Evolutionary conservation across 352 stramenopile species (phyloP).

Genomic region (Pythium sukuiense): DNA sequence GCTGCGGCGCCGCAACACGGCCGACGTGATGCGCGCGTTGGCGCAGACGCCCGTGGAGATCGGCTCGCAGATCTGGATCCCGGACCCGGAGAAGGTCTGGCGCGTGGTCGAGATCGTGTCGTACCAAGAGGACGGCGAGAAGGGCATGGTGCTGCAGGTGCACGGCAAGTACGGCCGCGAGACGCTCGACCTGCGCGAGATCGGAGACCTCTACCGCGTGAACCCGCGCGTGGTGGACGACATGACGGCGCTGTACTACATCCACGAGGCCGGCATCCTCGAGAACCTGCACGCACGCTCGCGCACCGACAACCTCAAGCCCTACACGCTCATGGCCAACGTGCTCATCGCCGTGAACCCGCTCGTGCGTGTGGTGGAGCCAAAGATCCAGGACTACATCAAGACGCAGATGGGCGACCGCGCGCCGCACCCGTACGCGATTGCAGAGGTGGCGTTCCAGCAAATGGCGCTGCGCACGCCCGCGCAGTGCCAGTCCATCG

Average conservation of each 20-base stretch:
- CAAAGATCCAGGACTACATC: constrained; percentile 86
- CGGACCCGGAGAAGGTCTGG: constrained; percentile 81
- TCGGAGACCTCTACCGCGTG: constrained; percentile 84
- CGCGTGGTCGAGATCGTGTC: constrained; percentile 79
- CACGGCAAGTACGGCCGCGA: constrained; percentile 73
- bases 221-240: constrained; percentile 86
- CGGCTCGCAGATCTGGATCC: constrained; percentile 85
- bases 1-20: constrained; percentile 64
- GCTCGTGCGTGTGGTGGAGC: constrained; percentile 76
- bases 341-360: constrained; percentile 88
- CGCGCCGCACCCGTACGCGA: constrained; percentile 80
- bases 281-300: constrained; percentile 79
- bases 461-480: constrained; percentile 84
- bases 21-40: constrained; percentile 69
- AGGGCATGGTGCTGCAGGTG: constrained; percentile 71
- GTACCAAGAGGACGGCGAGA: constrained; percentile 51
- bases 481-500: constrained; percentile 84
- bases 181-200: constrained; percentile 74
- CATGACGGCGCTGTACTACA: constrained; percentile 89
- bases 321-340: constrained; percentile 90
- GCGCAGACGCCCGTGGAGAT: constrained; percentile 70
- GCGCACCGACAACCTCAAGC: constrained; percentile 69
- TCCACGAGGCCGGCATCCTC: constrained; percentile 85
- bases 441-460: constrained; percentile 88
- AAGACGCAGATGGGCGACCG: constrained; percentile 87